phyloP scores from a whole-genome alignment of 441 rosid species.

The Syzygium syzygioides region DNA sequence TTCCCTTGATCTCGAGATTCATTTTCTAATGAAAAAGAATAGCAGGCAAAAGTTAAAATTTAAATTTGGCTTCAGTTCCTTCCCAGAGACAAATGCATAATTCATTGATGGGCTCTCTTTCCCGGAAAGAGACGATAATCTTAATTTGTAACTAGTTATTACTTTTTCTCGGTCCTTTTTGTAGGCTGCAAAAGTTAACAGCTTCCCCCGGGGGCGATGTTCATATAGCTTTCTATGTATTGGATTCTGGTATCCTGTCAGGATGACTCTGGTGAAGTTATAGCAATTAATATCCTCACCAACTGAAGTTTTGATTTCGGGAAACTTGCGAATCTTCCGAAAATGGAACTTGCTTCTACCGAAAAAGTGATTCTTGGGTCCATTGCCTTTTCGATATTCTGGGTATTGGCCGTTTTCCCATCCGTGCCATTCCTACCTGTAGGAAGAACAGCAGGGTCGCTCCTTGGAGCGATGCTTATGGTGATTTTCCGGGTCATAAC shows the following conservation, averaged over 20 bases:
- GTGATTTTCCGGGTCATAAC: slow-evolving; percentile 61
- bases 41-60: neutral
- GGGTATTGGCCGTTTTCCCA: slow-evolving; percentile 82
- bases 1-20: neutral
- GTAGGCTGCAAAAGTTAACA: neutral
- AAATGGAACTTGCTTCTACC: slow-evolving; percentile 49
- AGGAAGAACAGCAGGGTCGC: slow-evolving; percentile 88
- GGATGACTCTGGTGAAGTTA: neutral
- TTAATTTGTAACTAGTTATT: neutral
- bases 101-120: neutral
- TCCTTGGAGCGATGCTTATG: slow-evolving; percentile 86
- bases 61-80: neutral
- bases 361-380: slow-evolving; percentile 54
- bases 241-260: neutral
- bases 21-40: neutral
- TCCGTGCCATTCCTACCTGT: slow-evolving; percentile 70
- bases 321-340: neutral
- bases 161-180: neutral
- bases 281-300: neutral
- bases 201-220: neutral
- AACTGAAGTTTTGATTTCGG: neutral
- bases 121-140: neutral
- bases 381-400: slow-evolving; percentile 62
- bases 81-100: neutral
- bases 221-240: neutral